These are phyloP conservation scores for Curvularia eragrostidis DNA, from an alignment of 2,329 filamentous ascomycete species.

Conservation along the genomic window DNA sequence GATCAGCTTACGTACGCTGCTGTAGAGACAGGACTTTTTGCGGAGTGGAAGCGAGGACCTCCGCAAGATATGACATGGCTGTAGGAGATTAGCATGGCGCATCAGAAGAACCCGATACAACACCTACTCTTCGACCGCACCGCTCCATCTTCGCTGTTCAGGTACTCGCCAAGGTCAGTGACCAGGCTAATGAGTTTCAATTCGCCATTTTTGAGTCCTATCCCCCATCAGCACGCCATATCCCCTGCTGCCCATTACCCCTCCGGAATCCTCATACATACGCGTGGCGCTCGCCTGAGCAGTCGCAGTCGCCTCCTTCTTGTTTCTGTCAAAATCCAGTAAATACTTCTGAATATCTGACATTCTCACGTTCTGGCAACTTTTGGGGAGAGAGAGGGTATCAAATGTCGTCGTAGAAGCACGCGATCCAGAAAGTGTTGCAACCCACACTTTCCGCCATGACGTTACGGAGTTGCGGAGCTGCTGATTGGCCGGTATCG, in stretches of 20 bases:
- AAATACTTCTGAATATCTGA: slow-evolving; percentile 61
- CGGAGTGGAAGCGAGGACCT: slow-evolving; percentile 59
- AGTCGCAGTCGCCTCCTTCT: slow-evolving; percentile 53
- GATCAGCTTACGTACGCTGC: slow-evolving; percentile 54
- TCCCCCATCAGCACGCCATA: slow-evolving; percentile 22
- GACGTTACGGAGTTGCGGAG: slow-evolving; percentile 25
- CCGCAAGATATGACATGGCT: slow-evolving; percentile 59
- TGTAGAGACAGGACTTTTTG: slow-evolving; percentile 65
- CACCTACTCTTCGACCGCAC: slow-evolving; percentile 63
- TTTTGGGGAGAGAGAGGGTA: slow-evolving; percentile 1
- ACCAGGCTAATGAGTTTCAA: slow-evolving; percentile 68
- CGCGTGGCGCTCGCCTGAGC: slow-evolving; percentile 53
- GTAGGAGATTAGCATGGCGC: slow-evolving; percentile 19
- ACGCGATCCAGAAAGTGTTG: neutral
- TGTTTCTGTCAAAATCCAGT: slow-evolving; percentile 58
- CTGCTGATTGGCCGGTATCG: slow-evolving; percentile 32
- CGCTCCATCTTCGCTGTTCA: slow-evolving; percentile 69
- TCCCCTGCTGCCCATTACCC: slow-evolving; percentile 18
- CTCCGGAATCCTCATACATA: slow-evolving; percentile 30
- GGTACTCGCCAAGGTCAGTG: slow-evolving; percentile 69
- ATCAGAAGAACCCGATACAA: slow-evolving; percentile 18
- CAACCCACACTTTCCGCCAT: slow-evolving; percentile 18
- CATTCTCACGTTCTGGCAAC: slow-evolving; percentile 48
- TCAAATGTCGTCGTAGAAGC: slow-evolving; percentile 9
- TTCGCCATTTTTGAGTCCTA: slow-evolving; percentile 66